phyloP scores from a whole-genome alignment of 2,329 filamentous ascomycete species.

The Alternaria viburni region DNA sequence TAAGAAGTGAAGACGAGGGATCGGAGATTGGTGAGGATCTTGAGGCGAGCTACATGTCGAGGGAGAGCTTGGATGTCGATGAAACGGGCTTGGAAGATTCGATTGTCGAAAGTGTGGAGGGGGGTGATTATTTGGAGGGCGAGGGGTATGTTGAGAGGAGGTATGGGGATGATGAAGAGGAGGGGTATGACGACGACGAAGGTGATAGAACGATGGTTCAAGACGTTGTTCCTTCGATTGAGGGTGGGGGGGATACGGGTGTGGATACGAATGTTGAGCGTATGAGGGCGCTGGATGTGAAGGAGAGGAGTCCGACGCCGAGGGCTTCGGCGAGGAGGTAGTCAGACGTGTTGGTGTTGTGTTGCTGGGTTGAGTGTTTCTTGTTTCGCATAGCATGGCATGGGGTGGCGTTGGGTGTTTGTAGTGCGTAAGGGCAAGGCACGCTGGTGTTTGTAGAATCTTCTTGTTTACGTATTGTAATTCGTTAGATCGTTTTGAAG shows the following conservation, averaged over 20 bases:
- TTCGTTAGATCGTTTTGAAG: neutral
- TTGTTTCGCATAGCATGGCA: constrained; percentile 25
- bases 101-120: constrained; percentile 58
- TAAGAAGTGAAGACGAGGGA: constrained; percentile 60
- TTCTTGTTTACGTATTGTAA: neutral
- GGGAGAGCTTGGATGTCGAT: constrained; percentile 57
- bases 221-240: constrained; percentile 19
- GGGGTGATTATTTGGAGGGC: constrained; percentile 36
- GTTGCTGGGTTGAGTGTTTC: neutral
- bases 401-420: constrained; percentile 19
- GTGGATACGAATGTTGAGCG: neutral
- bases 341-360: neutral
- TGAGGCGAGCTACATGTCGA: constrained; percentile 64
- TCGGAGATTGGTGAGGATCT: constrained; percentile 55
- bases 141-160: constrained; percentile 31
- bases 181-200: constrained; percentile 31
- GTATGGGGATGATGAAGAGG: constrained; percentile 30
- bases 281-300: constrained; percentile 20
- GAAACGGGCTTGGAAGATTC: constrained; percentile 55
- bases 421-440: too few species aligned
- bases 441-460: neutral
- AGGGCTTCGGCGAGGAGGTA: constrained; percentile 20
- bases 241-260: constrained; percentile 6
- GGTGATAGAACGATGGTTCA: constrained; percentile 24
- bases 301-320: constrained; percentile 31